Conservation (phyloP, 2,329 filamentous ascomycete genomes). For the Claviceps sp. region DNA sequence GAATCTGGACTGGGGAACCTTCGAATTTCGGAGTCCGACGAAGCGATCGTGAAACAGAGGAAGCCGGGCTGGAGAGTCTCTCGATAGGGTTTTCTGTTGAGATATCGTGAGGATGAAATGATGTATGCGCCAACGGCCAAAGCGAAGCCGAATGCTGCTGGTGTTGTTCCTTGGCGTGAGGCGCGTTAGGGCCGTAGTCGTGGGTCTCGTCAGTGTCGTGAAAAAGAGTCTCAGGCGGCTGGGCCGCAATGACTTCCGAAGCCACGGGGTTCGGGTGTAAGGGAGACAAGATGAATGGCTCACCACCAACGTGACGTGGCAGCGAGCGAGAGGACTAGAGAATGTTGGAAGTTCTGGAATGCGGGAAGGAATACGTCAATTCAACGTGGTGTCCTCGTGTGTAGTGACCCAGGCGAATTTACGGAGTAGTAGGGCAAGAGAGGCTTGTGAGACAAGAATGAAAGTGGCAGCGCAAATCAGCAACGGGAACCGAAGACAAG, state of each 20-base stretch:
- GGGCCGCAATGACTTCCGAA: slow-evolving; percentile 31
- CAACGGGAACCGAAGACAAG: not conserved
- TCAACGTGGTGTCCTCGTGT: not conserved
- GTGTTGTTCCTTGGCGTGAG: slow-evolving; percentile 27
- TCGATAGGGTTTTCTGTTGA: slow-evolving; percentile 13
- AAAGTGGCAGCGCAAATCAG: not conserved
- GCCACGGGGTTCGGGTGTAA: slow-evolving; percentile 21
- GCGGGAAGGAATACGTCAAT: not conserved
- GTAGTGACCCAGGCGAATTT: not conserved
- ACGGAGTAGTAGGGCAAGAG: not conserved
- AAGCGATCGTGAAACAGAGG: slow-evolving; percentile 32
- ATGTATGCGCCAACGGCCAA: slow-evolving; percentile 9
- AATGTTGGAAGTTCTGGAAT: not conserved
- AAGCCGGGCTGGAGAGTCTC: slow-evolving; percentile 28
- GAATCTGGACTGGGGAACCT: slow-evolving; percentile 28
- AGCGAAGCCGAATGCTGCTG: slow-evolving; percentile 17
- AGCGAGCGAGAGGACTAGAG: slow-evolving; percentile 4
- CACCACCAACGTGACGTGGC: slow-evolving; percentile 27
- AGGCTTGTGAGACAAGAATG: not conserved
- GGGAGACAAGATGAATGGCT: slow-evolving; percentile 33
- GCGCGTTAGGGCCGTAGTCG: slow-evolving; percentile 24
- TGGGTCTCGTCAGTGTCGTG: slow-evolving; percentile 43
- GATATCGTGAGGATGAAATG: not conserved
- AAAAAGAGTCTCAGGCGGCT: slow-evolving; percentile 25
- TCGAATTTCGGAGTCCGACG: slow-evolving; percentile 40